Base-by-base conservation (phyloP, 1,139 yeast species). In the Geotrichum siamense region DNA sequence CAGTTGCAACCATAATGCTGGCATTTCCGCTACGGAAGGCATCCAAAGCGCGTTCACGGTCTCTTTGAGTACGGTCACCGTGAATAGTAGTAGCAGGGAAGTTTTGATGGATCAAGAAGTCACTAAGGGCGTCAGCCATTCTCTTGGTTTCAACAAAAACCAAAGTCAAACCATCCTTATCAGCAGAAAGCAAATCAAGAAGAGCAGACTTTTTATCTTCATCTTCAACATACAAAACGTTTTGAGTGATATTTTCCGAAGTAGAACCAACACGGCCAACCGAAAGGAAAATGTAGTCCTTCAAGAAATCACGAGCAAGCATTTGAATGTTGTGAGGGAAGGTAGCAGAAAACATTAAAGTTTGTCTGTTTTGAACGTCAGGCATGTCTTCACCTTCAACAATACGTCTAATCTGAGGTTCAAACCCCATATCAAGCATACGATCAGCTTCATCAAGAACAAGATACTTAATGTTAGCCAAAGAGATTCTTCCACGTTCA, bases 351-450 rank as follows among this genome's bases (percentile, higher is more conserved):
- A 91, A 91, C 95, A 91, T 86, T 62, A 91, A 78, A 30, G 98
- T 91, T 73, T 91, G 98, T 74, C 98, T 83, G 60, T 82, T 76
- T 52, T 77, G 72, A 48, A 85, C 94, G 55, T 75, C 81, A 52
- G 98, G 96, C 97, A 89, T 89, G 66, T 86, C 96, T 73, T 93
- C 89, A 57, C 84, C 94, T 70, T 91, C 95, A 51, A 91, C 98
- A 63, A 91, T 89, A 65, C 89, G 85, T 77, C 98, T 85, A 64
- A 91, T 91, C 75, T 91, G 98, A 54, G 97, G 97, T 74, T 91
- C 98, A 71, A 91, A 91, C 76, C 98, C 98, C 98, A 91, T 91
- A 80, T 91, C 98, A 71, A 91, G 79, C 98, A 91, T 91, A 75
- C 98, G 85, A 71, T 91, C 98, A 63, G 98, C 98, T 76, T 91